Evolutionary conservation across 2,329 filamentous ascomycete genomes (phyloP).

Genomic region (Lasiodiplodia sp.): DNA sequence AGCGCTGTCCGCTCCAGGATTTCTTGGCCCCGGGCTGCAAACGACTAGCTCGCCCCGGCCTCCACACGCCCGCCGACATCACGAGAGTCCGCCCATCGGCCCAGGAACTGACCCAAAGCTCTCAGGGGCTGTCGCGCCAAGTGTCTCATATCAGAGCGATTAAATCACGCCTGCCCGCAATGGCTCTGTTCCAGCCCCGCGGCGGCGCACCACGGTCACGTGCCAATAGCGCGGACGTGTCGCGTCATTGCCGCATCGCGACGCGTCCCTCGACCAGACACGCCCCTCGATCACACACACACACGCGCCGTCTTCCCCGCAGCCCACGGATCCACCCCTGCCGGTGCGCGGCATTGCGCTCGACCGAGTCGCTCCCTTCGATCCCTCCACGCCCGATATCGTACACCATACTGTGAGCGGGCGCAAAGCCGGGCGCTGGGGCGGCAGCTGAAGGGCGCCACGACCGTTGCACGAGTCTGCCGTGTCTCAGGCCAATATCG

Average conservation of each 20-base stretch:
- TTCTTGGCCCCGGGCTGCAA: conserved; percentile 11
- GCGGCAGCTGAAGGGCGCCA: no score
- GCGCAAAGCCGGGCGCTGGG: no score
- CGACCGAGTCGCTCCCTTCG: background rate
- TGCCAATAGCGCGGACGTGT: no score
- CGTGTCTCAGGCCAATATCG: background rate
- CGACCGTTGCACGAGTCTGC: background rate
- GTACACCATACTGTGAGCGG: background rate
- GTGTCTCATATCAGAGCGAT: no score
- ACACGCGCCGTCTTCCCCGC: conserved; percentile 5
- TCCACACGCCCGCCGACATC: background rate
- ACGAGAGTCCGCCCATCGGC: background rate
- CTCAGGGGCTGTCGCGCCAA: no score
- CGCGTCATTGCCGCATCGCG: background rate
- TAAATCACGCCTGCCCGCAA: no score
- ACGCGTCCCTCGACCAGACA: background rate
- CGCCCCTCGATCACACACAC: background rate
- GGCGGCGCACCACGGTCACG: no score
- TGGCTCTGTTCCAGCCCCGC: no score
- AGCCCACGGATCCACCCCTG: conserved; percentile 8
- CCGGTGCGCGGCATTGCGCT: background rate
- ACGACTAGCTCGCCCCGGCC: conserved; percentile 4
- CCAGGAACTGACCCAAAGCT: no score
- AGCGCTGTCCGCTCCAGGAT: conserved; percentile 2
- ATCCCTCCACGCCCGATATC: background rate